Conservation (phyloP, 805 yeast genomes). For the Kazachstania viticola region DNA sequence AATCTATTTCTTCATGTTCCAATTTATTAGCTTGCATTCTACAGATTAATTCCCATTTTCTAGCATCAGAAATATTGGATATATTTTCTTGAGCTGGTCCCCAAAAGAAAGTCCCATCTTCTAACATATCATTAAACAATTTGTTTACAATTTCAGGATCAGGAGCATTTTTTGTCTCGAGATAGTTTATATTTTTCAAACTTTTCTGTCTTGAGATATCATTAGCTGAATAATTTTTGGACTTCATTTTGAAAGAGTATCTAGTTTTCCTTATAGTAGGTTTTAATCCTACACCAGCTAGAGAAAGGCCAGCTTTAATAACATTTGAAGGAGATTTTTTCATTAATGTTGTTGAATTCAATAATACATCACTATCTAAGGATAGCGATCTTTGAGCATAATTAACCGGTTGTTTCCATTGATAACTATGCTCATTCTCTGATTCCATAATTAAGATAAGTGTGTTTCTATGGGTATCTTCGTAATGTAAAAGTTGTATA, state of each 20-base stretch:
- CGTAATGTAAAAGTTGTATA: too few species aligned
- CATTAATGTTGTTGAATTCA: background rate
- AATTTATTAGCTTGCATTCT: conserved; percentile 5
- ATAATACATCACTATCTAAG: background rate
- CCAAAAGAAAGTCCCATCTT: conserved; percentile 20
- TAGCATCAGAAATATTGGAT: conserved; percentile 11
- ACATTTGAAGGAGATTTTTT: conserved; percentile 2
- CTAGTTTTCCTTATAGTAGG: background rate
- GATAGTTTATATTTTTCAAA: background rate
- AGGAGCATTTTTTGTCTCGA: conserved; percentile 11
- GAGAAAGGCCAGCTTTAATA: conserved; percentile 10
- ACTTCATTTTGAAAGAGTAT: conserved; percentile 5
- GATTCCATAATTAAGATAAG: too few species aligned
- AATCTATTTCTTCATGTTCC: background rate
- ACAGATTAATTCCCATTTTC: conserved; percentile 25
- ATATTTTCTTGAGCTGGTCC: conserved; percentile 17
- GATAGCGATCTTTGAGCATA: conserved; percentile 3
- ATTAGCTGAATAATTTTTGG: conserved; percentile 9
- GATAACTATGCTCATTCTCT: background rate
- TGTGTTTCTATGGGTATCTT: too few species aligned
- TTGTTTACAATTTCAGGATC: conserved; percentile 12
- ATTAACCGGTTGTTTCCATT: conserved; percentile 1
- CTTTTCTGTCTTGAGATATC: conserved; percentile 1
- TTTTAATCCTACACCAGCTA: conserved; percentile 12
- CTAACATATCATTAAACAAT: conserved; percentile 13